Evolutionary conservation across 2,329 filamentous ascomycete species (phyloP).

Genomic region (Clonostachys rhizophaga): DNA sequence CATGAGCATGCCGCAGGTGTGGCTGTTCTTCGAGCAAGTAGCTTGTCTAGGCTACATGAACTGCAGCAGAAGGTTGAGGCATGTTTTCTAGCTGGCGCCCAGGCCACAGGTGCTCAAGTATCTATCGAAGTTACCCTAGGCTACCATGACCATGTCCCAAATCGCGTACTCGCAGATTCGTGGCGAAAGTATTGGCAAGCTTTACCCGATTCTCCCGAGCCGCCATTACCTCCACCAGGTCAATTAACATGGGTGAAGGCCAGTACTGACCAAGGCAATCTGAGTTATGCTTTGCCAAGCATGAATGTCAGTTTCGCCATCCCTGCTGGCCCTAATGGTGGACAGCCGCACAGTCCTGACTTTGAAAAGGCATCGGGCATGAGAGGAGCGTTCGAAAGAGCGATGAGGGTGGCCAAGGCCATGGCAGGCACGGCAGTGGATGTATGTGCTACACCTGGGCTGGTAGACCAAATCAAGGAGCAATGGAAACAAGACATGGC

Average conservation of each 20-base stretch:
- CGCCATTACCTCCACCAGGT: conserved; percentile 21
- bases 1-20: conserved; percentile 39
- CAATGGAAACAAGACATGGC: conserved; percentile 13
- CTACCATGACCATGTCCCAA: conserved; percentile 52
- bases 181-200: conserved; percentile 38
- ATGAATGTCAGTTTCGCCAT: conserved; percentile 49
- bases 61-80: conserved; percentile 33
- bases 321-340: conserved; percentile 20
- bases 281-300: conserved; percentile 52
- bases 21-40: conserved; percentile 17
- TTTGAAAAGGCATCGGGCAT: conserved; percentile 13
- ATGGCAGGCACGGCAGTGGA: conserved; percentile 14
- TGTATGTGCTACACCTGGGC: conserved; percentile 9
- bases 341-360: conserved; percentile 11
- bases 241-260: conserved; percentile 42
- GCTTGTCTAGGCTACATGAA: conserved; percentile 9
- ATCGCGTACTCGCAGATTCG: conserved; percentile 36
- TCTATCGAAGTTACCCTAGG: conserved; percentile 28
- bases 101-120: conserved; percentile 39
- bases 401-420: conserved; percentile 12
- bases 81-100: conserved; percentile 32
- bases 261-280: conserved; percentile 54
- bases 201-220: conserved; percentile 19
- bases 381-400: conserved; percentile 10
- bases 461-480: conserved; percentile 10